Conservation (phyloP, 1,139 yeast species). For the Debaryomyces udenii region DNA sequence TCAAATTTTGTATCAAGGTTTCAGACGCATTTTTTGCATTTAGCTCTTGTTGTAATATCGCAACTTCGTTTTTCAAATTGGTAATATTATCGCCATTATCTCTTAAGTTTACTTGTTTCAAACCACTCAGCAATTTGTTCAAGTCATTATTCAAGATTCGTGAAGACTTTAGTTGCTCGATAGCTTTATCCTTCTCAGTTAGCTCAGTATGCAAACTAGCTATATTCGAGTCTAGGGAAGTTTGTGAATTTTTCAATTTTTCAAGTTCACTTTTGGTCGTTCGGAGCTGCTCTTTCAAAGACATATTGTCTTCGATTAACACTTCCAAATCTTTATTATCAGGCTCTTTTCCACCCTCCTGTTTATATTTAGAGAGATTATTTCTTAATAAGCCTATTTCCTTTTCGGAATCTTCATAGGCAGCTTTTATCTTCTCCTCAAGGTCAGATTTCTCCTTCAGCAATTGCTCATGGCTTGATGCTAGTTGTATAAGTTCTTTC, state of each 20-base stretch:
- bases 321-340: background rate
- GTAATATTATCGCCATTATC: background rate
- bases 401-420: conserved; percentile 1
- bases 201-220: conserved; percentile 18
- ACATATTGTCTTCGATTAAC: background rate
- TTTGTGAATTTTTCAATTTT: background rate
- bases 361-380: background rate
- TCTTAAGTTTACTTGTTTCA: background rate
- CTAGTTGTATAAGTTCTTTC: conserved; percentile 1
- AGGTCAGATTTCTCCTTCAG: conserved; percentile 3
- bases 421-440: background rate
- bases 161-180: background rate
- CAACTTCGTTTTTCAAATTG: conserved; percentile 5
- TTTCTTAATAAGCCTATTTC: conserved; percentile 5
- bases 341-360: background rate
- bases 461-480: conserved; percentile 1
- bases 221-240: background rate
- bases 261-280: conserved; percentile 7
- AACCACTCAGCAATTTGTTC: background rate
- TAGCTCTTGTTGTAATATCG: conserved; percentile 15
- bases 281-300: background rate
- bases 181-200: conserved; percentile 4
- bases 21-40: conserved; percentile 11
- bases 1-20: conserved; percentile 24
- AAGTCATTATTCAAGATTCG: background rate